Evolutionary conservation across 2,329 filamentous ascomycete species (phyloP).

Genomic region (Arthrobotrys megalospora): DNA sequence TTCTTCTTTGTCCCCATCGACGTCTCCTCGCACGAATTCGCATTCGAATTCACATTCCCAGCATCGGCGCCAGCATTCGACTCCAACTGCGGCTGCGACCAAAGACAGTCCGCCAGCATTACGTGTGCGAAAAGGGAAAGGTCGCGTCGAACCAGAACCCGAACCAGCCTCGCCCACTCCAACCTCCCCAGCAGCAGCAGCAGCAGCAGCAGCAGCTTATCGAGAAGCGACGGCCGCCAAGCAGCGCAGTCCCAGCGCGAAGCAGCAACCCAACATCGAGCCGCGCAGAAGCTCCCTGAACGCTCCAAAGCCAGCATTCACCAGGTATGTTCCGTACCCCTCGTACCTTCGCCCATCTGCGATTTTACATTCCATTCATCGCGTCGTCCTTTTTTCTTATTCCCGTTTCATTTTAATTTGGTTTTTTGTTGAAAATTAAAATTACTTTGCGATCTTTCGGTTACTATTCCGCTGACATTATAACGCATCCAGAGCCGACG

Average conservation of each 20-base stretch:
- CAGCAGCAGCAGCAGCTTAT: constrained; percentile 31
- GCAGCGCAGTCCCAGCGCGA: constrained; percentile 39
- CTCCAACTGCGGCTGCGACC: neutral
- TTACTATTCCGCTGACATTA: constrained; percentile 10
- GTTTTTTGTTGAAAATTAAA: neutral
- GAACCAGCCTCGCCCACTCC: constrained; percentile 11
- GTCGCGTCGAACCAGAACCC: constrained; percentile 45
- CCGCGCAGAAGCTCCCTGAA: constrained; percentile 57
- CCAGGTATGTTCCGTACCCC: constrained; percentile 54
- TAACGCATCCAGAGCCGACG: constrained; percentile 73
- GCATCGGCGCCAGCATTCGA: constrained; percentile 24
- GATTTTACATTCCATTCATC: neutral
- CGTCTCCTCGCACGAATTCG: constrained; percentile 20
- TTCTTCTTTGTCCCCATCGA: constrained; percentile 4
- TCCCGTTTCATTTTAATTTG: neutral
- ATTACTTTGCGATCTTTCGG: neutral
- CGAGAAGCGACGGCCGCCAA: constrained; percentile 27
- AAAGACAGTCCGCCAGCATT: constrained; percentile 35
- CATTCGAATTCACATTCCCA: constrained; percentile 13
- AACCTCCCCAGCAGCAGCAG: constrained; percentile 30
- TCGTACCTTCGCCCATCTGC: constrained; percentile 5
- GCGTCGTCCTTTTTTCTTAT: neutral
- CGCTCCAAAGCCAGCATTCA: constrained; percentile 55
- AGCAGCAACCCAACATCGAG: constrained; percentile 48
- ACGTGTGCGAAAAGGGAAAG: constrained; percentile 59